Evolutionary conservation across 257 asterid species (phyloP).

Genomic region (Solanum rostratum): DNA sequence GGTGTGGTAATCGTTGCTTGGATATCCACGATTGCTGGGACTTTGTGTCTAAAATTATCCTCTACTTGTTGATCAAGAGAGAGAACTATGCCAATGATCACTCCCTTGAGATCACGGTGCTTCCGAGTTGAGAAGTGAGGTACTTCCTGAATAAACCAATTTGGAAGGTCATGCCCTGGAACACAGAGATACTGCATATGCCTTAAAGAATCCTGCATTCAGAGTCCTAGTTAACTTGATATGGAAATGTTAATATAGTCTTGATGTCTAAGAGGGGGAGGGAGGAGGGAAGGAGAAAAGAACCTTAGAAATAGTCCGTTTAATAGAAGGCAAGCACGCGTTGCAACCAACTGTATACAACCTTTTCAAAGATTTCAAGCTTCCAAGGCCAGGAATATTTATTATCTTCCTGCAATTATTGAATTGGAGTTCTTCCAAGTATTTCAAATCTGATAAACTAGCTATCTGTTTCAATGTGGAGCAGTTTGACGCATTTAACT

Average conservation of each 20-base stretch:
- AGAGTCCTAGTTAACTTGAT: not conserved
- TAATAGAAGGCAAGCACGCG: slow-evolving; percentile 2
- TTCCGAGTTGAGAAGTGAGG: slow-evolving; percentile 4
- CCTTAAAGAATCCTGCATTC: slow-evolving; percentile 17
- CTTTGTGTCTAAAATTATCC: slow-evolving; percentile 1
- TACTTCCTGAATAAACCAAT: slow-evolving; percentile 15
- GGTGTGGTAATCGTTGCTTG: slow-evolving; percentile 14
- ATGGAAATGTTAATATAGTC: not conserved
- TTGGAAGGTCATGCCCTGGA: slow-evolving; percentile 22
- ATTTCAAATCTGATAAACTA: not conserved
- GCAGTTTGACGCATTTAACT: slow-evolving; percentile 9
- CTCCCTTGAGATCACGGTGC: slow-evolving; percentile 4
- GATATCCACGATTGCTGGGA: slow-evolving; percentile 13
- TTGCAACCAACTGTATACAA: slow-evolving; percentile 14
- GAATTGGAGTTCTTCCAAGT: not conserved
- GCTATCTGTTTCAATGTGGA: not conserved
- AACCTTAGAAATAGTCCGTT: slow-evolving; percentile 11
- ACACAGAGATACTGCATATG: slow-evolving; percentile 3
- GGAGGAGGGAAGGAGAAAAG: not conserved
- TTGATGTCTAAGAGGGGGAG: not conserved
- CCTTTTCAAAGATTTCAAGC: slow-evolving; percentile 15
- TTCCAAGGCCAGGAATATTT: slow-evolving; percentile 17
- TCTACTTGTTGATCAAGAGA: slow-evolving; percentile 10
- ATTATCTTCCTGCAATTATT: not conserved
- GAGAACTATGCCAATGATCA: slow-evolving; percentile 15